Base-by-base conservation (phyloP, 805 yeast species). In the Danielia reshetovae region DNA sequence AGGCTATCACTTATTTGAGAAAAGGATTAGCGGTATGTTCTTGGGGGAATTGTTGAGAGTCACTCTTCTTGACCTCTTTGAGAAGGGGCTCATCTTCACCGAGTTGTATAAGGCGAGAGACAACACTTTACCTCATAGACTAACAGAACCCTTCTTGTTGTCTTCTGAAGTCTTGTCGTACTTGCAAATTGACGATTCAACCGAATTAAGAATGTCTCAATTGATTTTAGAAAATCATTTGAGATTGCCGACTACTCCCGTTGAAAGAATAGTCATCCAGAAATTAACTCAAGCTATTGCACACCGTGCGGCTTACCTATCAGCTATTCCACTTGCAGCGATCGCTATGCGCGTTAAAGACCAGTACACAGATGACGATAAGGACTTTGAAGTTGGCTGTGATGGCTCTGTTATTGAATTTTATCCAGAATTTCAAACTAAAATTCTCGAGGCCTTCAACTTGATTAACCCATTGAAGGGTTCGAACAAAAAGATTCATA, bases 391-490 rank as follows among this genome's bases (percentile, higher is more conserved):
- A 58, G 77, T 93, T 46, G 97, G 97, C 39, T 89, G 89, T 40
- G 97, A 90, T 60, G 98, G 98, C 24, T 81, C 96, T 3, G 93
- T 90, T 36, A 82, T 90, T 32, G 96, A 90, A 62, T 84, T 77
- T 55, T 93, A 89, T 60, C 98, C 98, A 12, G 89, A 90, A 17
- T 90, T 84, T 65, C 79, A 82, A 63, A 75, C 81, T 9, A 75
- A 77, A 73, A 66, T 90, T 43, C 76, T 90, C 54, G 87, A 85
- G 44, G 96, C 95, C 0, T 63, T 89, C 43, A 68, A 79, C 0
- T 54, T 75, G 43, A 75, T 85, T 27, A 78, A 81, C 45, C 72
- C 89, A 27, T 89, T 89, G 37, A 70, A 82, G 28, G 82, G 84
- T 30, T 78, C 81, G 40, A 86, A 79, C 49, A 77, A 86, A 60